phyloP scores from a whole-genome alignment of 164 flowering plant species.

The Macadamia tetraphylla region DNA sequence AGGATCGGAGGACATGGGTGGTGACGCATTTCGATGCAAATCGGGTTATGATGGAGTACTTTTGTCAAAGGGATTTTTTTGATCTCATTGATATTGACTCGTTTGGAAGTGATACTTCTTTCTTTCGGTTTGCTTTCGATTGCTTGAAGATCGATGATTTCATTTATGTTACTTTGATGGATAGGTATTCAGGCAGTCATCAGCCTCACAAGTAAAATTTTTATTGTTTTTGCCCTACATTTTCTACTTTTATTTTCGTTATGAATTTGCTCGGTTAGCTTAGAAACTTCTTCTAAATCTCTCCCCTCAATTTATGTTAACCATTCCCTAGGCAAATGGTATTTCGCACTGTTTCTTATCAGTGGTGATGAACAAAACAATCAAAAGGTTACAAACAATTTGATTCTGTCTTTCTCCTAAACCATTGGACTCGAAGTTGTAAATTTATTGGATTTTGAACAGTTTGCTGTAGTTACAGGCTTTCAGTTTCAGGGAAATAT shows the following conservation, averaged over 20 bases:
- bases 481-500: too few species aligned
- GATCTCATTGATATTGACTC: constrained; percentile 85
- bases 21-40: constrained; percentile 66
- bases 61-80: constrained; percentile 50
- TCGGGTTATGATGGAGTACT: constrained; percentile 56
- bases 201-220: constrained; percentile 71
- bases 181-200: constrained; percentile 88
- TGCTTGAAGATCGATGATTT: constrained; percentile 66
- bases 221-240: background rate
- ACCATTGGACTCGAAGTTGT: too few species aligned
- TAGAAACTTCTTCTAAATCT: background rate
- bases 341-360: too few species aligned
- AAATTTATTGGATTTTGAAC: too few species aligned
- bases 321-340: too few species aligned
- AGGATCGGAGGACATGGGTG: constrained; percentile 46
- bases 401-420: too few species aligned
- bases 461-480: too few species aligned
- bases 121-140: constrained; percentile 55
- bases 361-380: too few species aligned
- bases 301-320: too few species aligned
- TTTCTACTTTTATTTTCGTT: background rate
- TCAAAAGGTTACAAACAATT: too few species aligned
- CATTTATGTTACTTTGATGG: constrained; percentile 77
- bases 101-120: constrained; percentile 82
- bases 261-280: background rate